phyloP scores from a whole-genome alignment of 208 protist species.

The Leishmania tarentolae region DNA sequence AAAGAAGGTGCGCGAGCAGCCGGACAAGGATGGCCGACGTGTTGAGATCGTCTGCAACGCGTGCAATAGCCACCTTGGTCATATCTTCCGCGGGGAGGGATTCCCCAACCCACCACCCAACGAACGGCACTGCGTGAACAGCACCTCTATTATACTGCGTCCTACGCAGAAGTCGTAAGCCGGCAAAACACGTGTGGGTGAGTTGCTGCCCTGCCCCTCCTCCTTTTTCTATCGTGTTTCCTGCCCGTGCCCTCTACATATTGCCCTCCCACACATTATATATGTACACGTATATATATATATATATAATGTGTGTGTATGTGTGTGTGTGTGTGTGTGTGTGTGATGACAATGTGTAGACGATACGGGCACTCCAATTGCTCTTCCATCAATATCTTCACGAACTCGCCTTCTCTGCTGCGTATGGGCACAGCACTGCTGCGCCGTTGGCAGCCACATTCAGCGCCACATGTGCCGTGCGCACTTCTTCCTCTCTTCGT shows the following conservation, averaged over 20 bases:
- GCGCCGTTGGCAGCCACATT: neutral
- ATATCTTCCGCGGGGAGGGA: slow-evolving; percentile 91
- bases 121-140: slow-evolving; percentile 92
- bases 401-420: neutral
- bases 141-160: slow-evolving; percentile 64
- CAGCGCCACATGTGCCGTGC: neutral
- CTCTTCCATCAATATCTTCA: no score
- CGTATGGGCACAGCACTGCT: neutral
- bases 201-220: neutral
- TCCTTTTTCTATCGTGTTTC: neutral
- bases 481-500: neutral
- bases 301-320: neutral
- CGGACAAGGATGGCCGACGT: slow-evolving; percentile 72
- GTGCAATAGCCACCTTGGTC: slow-evolving; percentile 93
- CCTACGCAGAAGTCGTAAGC: slow-evolving; percentile 7
- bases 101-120: slow-evolving; percentile 90
- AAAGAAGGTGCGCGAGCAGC: slow-evolving; percentile 71
- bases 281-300: neutral
- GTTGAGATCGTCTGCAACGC: slow-evolving; percentile 92
- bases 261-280: no score
- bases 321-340: no score
- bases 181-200: neutral
- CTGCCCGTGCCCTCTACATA: neutral
- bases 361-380: no score
- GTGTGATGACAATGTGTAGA: no score